A percentile compares a stretch with the other conserved stretches of the same genome.
Conservation (phyloP, 495 filamentous ascomycete genomes). For the Penicillium parvum region DNA sequence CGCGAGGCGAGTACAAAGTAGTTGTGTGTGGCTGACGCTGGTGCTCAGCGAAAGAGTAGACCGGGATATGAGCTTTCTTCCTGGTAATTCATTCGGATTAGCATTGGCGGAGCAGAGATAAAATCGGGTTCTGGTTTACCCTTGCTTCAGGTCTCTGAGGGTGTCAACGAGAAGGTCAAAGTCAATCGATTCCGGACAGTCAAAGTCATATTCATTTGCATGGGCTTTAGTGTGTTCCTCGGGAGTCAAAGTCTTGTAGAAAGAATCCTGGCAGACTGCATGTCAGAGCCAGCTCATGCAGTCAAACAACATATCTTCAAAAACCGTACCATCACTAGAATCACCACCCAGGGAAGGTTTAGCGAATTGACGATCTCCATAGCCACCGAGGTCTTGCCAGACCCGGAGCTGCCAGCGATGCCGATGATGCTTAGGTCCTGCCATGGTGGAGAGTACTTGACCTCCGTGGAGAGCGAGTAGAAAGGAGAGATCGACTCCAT, state of each 20-base stretch:
- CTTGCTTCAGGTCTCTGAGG: slow-evolving; percentile 79
- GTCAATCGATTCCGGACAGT: slow-evolving; percentile 89
- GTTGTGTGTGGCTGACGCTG: slow-evolving; percentile 73
- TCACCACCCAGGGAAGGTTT: slow-evolving; percentile 95
- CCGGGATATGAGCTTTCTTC: slow-evolving; percentile 85
- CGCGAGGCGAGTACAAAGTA: slow-evolving; percentile 91
- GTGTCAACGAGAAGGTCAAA: slow-evolving; percentile 85
- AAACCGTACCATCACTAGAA: slow-evolving; percentile 79
- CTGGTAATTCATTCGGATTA: slow-evolving; percentile 41
- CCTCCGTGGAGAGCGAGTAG: slow-evolving; percentile 40
- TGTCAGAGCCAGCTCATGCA: slow-evolving; percentile 20
- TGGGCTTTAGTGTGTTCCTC: slow-evolving; percentile 76
- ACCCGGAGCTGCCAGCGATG: slow-evolving; percentile 91
- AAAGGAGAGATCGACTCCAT: slow-evolving; percentile 47
- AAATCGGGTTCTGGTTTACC: slow-evolving; percentile 62
- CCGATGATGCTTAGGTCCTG: slow-evolving; percentile 91
- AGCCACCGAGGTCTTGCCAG: slow-evolving; percentile 94
- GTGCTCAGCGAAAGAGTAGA: slow-evolving; percentile 95
- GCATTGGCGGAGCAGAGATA: background rate
- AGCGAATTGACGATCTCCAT: slow-evolving; percentile 84
- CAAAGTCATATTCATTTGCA: slow-evolving; percentile 90
- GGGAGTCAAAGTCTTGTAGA: slow-evolving; percentile 78
- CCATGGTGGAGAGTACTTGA: slow-evolving; percentile 91
- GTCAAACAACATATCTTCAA: background rate
- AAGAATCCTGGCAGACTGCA: slow-evolving; percentile 67